A percentile compares a stretch with the other conserved stretches of the same genome.
Evolutionary conservation across 2,329 filamentous ascomycete species (phyloP).

Genomic region (Trichophyton benhamiae): DNA sequence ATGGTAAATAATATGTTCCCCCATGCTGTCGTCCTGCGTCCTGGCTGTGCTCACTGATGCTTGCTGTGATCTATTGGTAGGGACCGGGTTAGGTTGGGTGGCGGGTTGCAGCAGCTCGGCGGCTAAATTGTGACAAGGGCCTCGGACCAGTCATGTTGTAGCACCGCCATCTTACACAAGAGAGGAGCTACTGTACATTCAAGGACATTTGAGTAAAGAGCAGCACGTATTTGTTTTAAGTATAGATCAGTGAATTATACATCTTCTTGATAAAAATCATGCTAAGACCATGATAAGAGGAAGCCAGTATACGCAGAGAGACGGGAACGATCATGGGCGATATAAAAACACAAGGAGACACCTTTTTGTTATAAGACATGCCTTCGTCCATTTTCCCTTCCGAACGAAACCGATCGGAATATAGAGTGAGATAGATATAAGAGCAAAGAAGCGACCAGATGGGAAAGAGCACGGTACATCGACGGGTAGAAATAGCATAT

Average conservation of each 20-base stretch:
- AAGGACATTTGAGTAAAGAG: too few species aligned
- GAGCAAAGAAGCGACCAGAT: not conserved
- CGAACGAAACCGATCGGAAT: not conserved
- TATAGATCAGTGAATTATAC: not conserved
- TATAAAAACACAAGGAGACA: not conserved
- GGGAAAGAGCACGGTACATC: not conserved
- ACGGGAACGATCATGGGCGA: not conserved
- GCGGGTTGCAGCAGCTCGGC: not conserved
- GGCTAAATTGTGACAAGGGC: not conserved
- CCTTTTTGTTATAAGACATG: not conserved
- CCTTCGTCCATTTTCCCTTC: not conserved
- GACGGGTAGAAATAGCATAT: not conserved
- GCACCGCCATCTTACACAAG: not conserved
- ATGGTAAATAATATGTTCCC: not conserved
- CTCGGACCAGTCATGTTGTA: not conserved
- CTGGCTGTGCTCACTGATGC: not conserved
- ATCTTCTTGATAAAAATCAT: not conserved
- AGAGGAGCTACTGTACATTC: too few species aligned
- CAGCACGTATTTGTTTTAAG: not conserved
- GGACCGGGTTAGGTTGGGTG: not conserved
- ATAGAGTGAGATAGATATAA: not conserved
- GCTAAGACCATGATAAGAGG: not conserved
- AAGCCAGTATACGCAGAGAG: not conserved
- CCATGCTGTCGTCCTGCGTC: not conserved
- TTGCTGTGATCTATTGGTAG: not conserved